These are phyloP conservation scores for Chloridella minuta DNA, from an alignment of 352 stramenopile genomes.

Conservation along the genomic window DNA sequence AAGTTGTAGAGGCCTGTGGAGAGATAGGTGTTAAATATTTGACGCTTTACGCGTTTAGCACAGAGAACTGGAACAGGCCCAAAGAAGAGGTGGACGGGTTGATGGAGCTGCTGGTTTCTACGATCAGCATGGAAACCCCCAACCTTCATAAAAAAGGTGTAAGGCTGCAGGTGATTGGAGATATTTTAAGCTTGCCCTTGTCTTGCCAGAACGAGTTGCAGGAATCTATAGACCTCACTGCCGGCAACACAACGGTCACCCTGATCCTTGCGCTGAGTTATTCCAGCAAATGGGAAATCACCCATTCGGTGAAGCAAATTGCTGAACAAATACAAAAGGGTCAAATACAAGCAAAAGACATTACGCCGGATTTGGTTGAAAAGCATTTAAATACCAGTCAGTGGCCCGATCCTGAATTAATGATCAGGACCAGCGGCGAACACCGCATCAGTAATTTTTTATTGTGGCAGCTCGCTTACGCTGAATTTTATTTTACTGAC, in stretches of 20 bases:
- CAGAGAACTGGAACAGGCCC: slow-evolving; percentile 67
- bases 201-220: slow-evolving; percentile 25
- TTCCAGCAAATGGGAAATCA: slow-evolving; percentile 52
- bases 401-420: slow-evolving; percentile 37
- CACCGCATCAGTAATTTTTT: slow-evolving; percentile 73
- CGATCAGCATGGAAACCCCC: slow-evolving; percentile 55
- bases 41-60: slow-evolving; percentile 74
- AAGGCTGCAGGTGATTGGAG: slow-evolving; percentile 40
- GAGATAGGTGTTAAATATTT: slow-evolving; percentile 36
- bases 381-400: too few relatives aligned
- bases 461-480: slow-evolving; percentile 65
- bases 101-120: slow-evolving; percentile 67
- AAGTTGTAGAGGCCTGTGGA: neutral
- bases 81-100: slow-evolving; percentile 42
- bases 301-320: neutral
- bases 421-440: slow-evolving; percentile 70
- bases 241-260: neutral
- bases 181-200: slow-evolving; percentile 32
- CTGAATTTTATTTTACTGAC: slow-evolving; percentile 63
- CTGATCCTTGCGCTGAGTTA: slow-evolving; percentile 39
- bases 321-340: too few relatives aligned
- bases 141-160: slow-evolving; percentile 53
- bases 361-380: neutral
- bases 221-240: neutral
- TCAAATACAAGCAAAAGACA: neutral